Conservation (phyloP, 352 stramenopile species). For the Pythium brachiatum region DNA sequence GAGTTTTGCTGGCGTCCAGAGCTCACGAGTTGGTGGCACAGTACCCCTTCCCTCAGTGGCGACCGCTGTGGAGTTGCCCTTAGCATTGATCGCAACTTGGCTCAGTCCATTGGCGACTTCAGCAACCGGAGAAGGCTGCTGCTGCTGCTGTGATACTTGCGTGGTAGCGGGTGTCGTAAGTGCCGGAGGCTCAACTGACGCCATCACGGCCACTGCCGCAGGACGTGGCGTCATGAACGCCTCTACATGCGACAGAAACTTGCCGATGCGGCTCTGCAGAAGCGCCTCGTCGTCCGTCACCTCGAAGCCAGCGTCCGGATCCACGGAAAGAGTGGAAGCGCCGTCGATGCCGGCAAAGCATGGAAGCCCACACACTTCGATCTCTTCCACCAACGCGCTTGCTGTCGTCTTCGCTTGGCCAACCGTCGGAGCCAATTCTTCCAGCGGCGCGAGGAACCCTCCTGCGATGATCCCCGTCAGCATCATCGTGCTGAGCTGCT, state of each 20-base stretch:
- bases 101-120: neutral
- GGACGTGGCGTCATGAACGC: slow-evolving; percentile 22
- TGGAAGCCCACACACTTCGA: slow-evolving; percentile 17
- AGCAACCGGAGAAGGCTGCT: neutral
- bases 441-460: slow-evolving; percentile 18
- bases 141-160: neutral
- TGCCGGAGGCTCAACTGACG: neutral
- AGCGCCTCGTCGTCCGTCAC: slow-evolving; percentile 14
- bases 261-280: slow-evolving; percentile 16
- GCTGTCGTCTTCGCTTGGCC: neutral
- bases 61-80: neutral
- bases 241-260: slow-evolving; percentile 20
- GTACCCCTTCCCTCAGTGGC: neutral
- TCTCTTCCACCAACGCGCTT: slow-evolving; percentile 13
- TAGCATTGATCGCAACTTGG: neutral
- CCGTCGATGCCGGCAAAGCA: slow-evolving; percentile 10
- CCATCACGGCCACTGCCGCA: slow-evolving; percentile 12
- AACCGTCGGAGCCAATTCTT: slow-evolving; percentile 3
- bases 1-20: slow-evolving; percentile 10
- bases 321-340: neutral
- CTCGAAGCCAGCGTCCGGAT: neutral
- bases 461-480: slow-evolving; percentile 19
- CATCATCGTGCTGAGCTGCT: slow-evolving; percentile 26
- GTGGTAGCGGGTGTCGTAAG: neutral
- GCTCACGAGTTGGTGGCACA: neutral